Conservation (phyloP, 148 eudicot species). For the Camellia granthamiana region DNA sequence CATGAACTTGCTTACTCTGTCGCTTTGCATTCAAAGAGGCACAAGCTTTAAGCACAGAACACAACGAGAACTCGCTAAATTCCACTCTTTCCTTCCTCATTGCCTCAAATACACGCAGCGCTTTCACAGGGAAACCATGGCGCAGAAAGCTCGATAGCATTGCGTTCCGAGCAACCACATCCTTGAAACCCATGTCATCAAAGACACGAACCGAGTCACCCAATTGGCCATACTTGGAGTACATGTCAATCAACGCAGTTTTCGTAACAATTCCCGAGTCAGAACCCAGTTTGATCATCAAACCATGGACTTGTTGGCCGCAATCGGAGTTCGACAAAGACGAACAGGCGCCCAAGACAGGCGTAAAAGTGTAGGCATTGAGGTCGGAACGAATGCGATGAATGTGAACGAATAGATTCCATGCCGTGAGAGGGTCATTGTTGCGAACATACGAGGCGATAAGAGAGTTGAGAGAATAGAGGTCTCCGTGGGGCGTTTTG, state of each 20-base stretch:
- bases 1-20: conserved; percentile 40
- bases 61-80: conserved; percentile 30
- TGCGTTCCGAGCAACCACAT: conserved; percentile 40
- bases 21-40: conserved; percentile 24
- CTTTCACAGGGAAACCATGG: conserved; percentile 25
- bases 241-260: conserved; percentile 39
- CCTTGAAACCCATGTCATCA: conserved; percentile 31
- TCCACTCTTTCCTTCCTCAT: conserved; percentile 36
- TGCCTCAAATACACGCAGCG: conserved; percentile 14
- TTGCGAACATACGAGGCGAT: conserved; percentile 23
- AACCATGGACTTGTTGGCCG: conserved; percentile 32
- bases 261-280: conserved; percentile 26
- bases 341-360: conserved; percentile 34
- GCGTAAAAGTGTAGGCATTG: conserved; percentile 37
- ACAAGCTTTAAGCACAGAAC: conserved; percentile 44
- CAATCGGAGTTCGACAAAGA: conserved; percentile 17
- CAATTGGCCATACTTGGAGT: conserved; percentile 32
- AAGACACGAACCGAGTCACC: conserved; percentile 27
- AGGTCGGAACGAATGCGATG: conserved; percentile 23
- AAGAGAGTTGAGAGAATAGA: conserved; percentile 34
- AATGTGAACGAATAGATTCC: conserved; percentile 27
- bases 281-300: conserved; percentile 30
- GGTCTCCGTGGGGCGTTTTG: conserved; percentile 28
- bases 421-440: conserved; percentile 22
- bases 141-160: conserved; percentile 31